Evolutionary conservation across 257 asterid genomes (phyloP).

Genomic region (Petunia secreta): DNA sequence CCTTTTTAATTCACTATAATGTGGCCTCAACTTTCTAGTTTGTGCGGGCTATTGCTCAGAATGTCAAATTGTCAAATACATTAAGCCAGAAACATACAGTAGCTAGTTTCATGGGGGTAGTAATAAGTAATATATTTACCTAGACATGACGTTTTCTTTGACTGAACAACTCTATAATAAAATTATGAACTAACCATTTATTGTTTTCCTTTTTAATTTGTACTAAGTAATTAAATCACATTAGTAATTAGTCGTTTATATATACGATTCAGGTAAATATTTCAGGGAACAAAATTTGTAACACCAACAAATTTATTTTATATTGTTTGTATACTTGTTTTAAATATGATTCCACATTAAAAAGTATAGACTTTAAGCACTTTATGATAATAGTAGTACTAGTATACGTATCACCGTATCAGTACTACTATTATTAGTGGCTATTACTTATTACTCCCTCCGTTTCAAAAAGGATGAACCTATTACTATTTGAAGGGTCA

Average conservation of each 20-base stretch:
- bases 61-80: neutral
- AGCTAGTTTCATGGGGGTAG: neutral
- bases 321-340: neutral
- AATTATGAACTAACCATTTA: too few relatives aligned
- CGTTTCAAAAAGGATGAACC: too few relatives aligned
- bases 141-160: neutral
- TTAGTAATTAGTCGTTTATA: neutral
- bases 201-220: too few relatives aligned
- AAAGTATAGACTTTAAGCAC: neutral
- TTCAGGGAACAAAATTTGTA: neutral
- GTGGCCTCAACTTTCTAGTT: slow-evolving; percentile 13
- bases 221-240: neutral
- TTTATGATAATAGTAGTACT: neutral
- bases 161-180: neutral
- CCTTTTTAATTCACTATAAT: neutral
- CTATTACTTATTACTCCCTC: too few relatives aligned
- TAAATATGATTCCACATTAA: neutral
- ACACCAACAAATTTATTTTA: neutral
- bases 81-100: neutral
- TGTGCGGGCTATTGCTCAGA: neutral
- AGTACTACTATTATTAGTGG: neutral
- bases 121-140: neutral
- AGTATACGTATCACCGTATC: neutral
- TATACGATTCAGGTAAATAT: neutral
- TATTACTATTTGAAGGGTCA: too few relatives aligned